Evolutionary conservation across 202 grass and related monocot species (phyloP), one percentile per base, ranked within the genome.

Genomic region (Setaria italica): DNA sequence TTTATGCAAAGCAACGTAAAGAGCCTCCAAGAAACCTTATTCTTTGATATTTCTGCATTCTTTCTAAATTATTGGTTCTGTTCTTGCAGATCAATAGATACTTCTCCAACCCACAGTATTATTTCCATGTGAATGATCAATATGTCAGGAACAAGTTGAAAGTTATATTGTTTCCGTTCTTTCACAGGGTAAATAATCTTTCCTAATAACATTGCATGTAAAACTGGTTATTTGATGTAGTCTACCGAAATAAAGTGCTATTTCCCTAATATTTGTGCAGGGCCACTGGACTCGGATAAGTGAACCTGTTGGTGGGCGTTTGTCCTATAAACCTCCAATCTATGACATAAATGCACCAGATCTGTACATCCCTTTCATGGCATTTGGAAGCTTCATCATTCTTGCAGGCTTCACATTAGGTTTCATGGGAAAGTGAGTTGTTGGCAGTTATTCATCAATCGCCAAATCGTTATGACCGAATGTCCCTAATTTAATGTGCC

Each of bases 111-210:
- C 95, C 91, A 0, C 95, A 98, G 56, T 98, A 98, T 79, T 98
- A 98, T 79, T 95, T 98, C 85, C 93, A 98, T 89, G 95, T 98
- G 54, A 98, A 98, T 86, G 91, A 94, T 64, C 93, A 95, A 80
- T 98, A 98, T 76, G 93, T 95, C 70, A 46, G 91, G 80, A 98
- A 98, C 85, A 98, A 98, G 55, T 73, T 98, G 80, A 98, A 95
- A 92, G 59, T 98, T 55, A 91, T 98, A 84, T 37, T 98, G 82
- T 83, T 98, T 79, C 95, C 93, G 0, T 98, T 98, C 84, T 88
- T 98, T 63, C 93, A 98, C 75, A 89, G 93, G 89, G 93, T 95
- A 90, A 74, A 42, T 59, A 46, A 9, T 71, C 58, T 85, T 45
- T 54, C 62, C 16, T 57, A 67, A 9, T 60, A 59, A 9, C 20